A percentile compares a stretch with the other conserved stretches of the same genome.
Evolutionary conservation across 306 rosid species (phyloP).

Genomic region (Castanea crenata): DNA sequence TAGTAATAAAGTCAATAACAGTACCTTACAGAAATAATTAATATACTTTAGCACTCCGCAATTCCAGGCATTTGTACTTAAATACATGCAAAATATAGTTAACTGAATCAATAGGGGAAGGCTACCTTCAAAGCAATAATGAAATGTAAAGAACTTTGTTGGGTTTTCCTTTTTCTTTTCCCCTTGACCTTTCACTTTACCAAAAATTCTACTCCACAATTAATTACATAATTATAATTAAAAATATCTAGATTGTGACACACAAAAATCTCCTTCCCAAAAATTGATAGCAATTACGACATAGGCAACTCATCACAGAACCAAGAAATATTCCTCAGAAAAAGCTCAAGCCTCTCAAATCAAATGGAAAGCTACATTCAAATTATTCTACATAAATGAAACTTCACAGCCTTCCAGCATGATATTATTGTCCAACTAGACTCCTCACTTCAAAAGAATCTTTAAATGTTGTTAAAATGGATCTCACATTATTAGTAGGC

Average conservation of each 20-base stretch:
- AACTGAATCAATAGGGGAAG: neutral
- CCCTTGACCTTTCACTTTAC: neutral
- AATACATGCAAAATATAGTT: neutral
- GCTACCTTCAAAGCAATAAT: neutral
- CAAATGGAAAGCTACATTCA: neutral
- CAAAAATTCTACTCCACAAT: neutral
- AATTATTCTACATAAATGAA: neutral
- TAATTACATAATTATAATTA: neutral
- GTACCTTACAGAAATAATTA: neutral
- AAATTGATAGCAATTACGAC: neutral
- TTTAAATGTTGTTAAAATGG: neutral
- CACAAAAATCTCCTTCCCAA: neutral
- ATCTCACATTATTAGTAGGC: neutral
- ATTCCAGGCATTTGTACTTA: neutral
- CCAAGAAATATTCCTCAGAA: neutral
- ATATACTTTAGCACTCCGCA: neutral
- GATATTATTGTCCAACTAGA: neutral
- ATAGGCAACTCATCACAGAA: neutral
- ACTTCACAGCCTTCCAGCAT: neutral
- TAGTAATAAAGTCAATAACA: slow-evolving; percentile 18
- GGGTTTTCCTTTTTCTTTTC: neutral
- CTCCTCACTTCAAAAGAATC: neutral
- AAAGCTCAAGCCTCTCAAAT: neutral
- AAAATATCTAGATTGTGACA: neutral
- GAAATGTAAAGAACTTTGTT: neutral